Conservation (phyloP, 2,329 filamentous ascomycete genomes). For the Penicillium glabrum region DNA sequence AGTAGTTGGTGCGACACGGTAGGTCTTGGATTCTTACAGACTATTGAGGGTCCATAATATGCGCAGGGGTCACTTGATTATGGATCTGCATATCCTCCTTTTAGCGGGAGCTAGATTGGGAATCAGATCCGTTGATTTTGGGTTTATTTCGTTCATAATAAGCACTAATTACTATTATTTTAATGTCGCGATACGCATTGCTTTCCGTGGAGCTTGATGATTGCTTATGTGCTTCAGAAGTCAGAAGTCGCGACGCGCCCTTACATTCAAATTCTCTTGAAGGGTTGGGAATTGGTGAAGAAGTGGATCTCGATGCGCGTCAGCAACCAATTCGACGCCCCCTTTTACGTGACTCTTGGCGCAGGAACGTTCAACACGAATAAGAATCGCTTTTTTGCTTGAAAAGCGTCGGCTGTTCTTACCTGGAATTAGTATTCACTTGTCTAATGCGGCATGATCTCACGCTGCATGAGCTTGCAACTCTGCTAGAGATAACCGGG, state of each 20-base stretch:
- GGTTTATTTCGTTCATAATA: neutral
- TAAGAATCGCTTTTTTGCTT: neutral
- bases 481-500: neutral
- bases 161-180: too few relatives aligned
- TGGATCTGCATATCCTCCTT: slow-evolving; percentile 4
- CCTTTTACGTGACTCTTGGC: neutral
- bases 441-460: neutral
- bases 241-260: neutral
- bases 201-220: neutral
- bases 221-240: neutral
- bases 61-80: neutral
- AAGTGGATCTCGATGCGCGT: neutral
- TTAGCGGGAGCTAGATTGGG: neutral
- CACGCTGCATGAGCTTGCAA: neutral
- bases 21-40: neutral
- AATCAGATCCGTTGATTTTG: neutral
- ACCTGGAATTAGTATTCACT: neutral
- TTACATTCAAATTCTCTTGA: neutral
- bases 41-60: neutral
- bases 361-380: neutral
- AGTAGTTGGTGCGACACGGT: neutral
- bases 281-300: neutral
- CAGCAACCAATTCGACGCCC: neutral
- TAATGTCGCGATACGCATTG: neutral
- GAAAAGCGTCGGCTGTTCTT: neutral